These are phyloP conservation scores for Phytopythium helicoides DNA, from an alignment of 352 stramenopile genomes.

Conservation along the genomic window DNA sequence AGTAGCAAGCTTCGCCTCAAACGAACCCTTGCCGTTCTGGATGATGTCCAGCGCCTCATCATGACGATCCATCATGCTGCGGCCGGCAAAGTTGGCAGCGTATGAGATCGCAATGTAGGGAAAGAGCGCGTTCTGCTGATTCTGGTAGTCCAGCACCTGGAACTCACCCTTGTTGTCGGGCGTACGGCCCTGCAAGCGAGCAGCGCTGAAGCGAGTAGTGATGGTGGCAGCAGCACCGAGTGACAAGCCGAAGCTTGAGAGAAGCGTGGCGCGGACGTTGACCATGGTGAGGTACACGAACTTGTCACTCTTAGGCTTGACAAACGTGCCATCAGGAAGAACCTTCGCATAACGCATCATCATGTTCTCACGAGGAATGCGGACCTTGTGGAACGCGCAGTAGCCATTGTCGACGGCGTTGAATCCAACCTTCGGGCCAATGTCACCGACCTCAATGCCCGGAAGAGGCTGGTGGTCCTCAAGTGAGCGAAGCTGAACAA, in stretches of 20 bases:
- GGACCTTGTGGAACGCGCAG: slow-evolving; percentile 80
- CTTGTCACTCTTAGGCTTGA: slow-evolving; percentile 64
- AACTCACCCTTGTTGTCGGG: slow-evolving; percentile 41
- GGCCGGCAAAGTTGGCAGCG: slow-evolving; percentile 32
- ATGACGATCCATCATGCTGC: slow-evolving; percentile 23
- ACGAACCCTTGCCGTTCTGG: slow-evolving; percentile 26
- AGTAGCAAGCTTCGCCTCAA: slow-evolving; percentile 37
- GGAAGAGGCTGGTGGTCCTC: slow-evolving; percentile 75
- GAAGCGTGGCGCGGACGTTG: slow-evolving; percentile 28
- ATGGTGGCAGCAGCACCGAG: slow-evolving; percentile 35
- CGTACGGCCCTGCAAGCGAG: slow-evolving; percentile 39
- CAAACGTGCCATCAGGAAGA: slow-evolving; percentile 49
- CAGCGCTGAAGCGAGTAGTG: slow-evolving; percentile 50
- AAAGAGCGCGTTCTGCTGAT: slow-evolving; percentile 49
- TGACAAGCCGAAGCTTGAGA: slow-evolving; percentile 13
- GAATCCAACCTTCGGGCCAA: slow-evolving; percentile 92
- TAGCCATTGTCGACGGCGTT: slow-evolving; percentile 93
- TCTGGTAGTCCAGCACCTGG: slow-evolving; percentile 61
- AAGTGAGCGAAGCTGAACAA: slow-evolving; percentile 88
- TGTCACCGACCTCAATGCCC: slow-evolving; percentile 89
- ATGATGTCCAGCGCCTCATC: slow-evolving; percentile 31
- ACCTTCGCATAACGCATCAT: slow-evolving; percentile 40
- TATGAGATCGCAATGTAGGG: slow-evolving; percentile 41
- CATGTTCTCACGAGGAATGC: slow-evolving; percentile 71
- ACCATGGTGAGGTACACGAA: slow-evolving; percentile 66